Evolutionary conservation across 805 yeast species (phyloP).

Genomic region (Ogataea salicorniae): DNA sequence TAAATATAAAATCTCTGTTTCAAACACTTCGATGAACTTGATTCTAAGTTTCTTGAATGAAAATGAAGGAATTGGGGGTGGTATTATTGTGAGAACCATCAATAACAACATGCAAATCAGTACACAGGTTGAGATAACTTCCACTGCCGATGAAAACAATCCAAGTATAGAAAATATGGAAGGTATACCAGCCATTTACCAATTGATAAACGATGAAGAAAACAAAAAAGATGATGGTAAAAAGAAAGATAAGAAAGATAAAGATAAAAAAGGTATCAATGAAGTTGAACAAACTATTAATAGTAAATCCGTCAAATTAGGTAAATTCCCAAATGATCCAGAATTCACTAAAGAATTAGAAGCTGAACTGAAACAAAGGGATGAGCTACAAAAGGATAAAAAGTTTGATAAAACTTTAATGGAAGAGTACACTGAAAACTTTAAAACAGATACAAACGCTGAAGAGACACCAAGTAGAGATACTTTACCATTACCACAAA

Average conservation of each 20-base stretch:
- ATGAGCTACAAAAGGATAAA: conserved; percentile 40
- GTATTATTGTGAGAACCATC: conserved; percentile 75
- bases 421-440: conserved; percentile 60
- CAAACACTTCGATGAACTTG: conserved; percentile 80
- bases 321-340: conserved; percentile 80
- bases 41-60: conserved; percentile 84
- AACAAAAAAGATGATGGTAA: conserved; percentile 10
- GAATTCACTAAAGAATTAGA: conserved; percentile 81
- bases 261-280: conserved; percentile 22
- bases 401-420: conserved; percentile 39
- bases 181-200: conserved; percentile 43
- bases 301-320: conserved; percentile 70
- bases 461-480: conserved; percentile 73
- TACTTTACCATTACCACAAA: conserved; percentile 77
- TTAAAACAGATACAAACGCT: conserved; percentile 44
- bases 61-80: conserved; percentile 89
- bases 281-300: conserved; percentile 50
- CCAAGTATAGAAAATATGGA: conserved; percentile 35
- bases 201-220: conserved; percentile 27
- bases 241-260: conserved; percentile 15
- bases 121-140: conserved; percentile 34
- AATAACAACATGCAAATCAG: conserved; percentile 72
- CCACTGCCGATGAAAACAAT: conserved; percentile 44
- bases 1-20: conserved; percentile 69
- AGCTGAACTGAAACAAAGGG: conserved; percentile 75